Evolutionary conservation across 2,329 filamentous ascomycete genomes (phyloP).

Genomic region (Lachnum nothofagi): DNA sequence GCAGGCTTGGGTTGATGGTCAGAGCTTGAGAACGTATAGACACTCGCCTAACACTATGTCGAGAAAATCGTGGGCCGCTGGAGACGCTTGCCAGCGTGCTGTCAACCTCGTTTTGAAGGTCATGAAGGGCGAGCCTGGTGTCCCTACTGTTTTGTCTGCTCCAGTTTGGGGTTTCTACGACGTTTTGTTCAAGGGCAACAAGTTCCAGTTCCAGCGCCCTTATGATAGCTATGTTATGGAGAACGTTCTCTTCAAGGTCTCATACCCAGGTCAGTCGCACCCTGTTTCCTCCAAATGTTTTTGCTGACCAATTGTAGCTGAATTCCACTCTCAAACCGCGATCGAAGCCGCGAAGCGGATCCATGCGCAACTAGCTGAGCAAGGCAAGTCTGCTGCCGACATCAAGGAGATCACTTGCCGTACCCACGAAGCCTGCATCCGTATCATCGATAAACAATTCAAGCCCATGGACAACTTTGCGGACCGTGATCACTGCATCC

Average conservation of each 20-base stretch:
- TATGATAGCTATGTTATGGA: constrained; percentile 99
- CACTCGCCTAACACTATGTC: constrained; percentile 99
- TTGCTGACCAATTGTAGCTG: constrained; percentile 49
- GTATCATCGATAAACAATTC: constrained; percentile 99
- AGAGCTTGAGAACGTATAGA: constrained; percentile 92
- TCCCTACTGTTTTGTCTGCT: constrained; percentile 88
- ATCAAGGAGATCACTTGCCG: constrained; percentile 91
- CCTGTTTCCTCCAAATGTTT: not conserved
- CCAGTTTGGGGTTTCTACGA: constrained; percentile 98
- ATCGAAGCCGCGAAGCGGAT: constrained; percentile 91
- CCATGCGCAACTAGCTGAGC: constrained; percentile 71
- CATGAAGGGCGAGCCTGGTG: constrained; percentile 80
- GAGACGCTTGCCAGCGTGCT: constrained; percentile 93
- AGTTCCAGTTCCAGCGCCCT: constrained; percentile 90
- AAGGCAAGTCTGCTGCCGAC: constrained; percentile 88
- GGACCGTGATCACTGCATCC: constrained; percentile 98
- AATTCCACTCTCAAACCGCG: constrained; percentile 98
- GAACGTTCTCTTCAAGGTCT: constrained; percentile 99
- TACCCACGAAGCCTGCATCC: constrained; percentile 96
- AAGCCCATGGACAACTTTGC: constrained; percentile 99
- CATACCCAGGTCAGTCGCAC: constrained; percentile 71
- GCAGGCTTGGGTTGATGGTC: constrained; percentile 95
- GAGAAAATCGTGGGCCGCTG: constrained; percentile 97
- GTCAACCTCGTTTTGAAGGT: constrained; percentile 91
- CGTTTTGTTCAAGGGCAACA: constrained; percentile 91